Percentiles rank a stretch among this genome's conserved stretches.
These are phyloP conservation scores for Fusarium cyanostomum DNA, from an alignment of 2,329 filamentous ascomycete species.

Conservation along the genomic window DNA sequence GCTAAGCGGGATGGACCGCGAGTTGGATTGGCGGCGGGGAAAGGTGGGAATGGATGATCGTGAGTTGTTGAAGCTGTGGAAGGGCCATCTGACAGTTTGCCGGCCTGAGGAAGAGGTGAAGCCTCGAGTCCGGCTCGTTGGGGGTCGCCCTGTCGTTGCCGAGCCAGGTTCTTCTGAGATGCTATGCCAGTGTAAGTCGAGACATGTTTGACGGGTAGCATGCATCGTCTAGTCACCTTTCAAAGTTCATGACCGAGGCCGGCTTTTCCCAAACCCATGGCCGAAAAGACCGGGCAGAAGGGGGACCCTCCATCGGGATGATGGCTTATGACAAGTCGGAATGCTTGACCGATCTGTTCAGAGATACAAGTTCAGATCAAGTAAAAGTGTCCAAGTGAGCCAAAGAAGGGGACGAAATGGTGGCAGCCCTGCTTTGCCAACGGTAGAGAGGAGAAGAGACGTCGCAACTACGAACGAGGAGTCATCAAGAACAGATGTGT, in stretches of 20 bases:
- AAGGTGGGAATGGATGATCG: constrained; percentile 38
- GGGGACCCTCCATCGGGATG: constrained; percentile 38
- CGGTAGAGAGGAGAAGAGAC: constrained; percentile 16
- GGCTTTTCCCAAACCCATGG: constrained; percentile 39
- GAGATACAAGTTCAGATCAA: constrained; percentile 13
- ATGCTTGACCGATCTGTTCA: constrained; percentile 12
- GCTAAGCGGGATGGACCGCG: constrained; percentile 34
- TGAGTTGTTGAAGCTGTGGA: constrained; percentile 43
- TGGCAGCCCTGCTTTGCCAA: constrained; percentile 35
- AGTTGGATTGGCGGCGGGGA: constrained; percentile 31
- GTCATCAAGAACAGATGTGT: constrained; percentile 15
- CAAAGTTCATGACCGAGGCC: constrained; percentile 39
- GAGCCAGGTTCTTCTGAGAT: constrained; percentile 41
- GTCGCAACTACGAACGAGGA: constrained; percentile 29
- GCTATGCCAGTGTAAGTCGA: constrained; percentile 26
- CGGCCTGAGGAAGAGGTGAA: constrained; percentile 42
- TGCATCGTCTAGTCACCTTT: constrained; percentile 32
- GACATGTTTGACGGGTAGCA: constrained; percentile 3
- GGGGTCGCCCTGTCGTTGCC: constrained; percentile 25
- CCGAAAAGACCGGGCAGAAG: constrained; percentile 36
- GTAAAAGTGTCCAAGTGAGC: constrained; percentile 12
- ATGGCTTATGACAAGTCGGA: constrained; percentile 15
- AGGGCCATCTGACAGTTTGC: constrained; percentile 42
- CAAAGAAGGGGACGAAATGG: constrained; percentile 15
- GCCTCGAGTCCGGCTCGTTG: constrained; percentile 38